phyloP scores from a whole-genome alignment of 306 rosid species.

The Sindora glabra region DNA sequence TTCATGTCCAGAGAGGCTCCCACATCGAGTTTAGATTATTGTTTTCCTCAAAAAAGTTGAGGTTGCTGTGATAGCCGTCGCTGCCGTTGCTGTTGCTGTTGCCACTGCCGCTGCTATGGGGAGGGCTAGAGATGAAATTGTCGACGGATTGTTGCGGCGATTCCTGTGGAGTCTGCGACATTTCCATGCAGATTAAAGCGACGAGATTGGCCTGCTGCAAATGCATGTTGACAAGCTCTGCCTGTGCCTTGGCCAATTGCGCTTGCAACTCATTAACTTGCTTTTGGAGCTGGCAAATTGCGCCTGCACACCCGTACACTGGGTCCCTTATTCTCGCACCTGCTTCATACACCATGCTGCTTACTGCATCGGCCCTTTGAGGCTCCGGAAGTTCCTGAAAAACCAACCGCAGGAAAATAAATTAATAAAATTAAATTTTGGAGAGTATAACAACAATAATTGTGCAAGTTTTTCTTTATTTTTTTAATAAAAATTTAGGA shows the following conservation, averaged over 20 bases:
- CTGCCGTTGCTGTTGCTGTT: constrained; percentile 26
- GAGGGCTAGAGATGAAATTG: constrained; percentile 27
- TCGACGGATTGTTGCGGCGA: constrained; percentile 47
- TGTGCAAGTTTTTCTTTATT: no score
- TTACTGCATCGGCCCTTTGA: constrained; percentile 90
- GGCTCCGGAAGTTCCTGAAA: constrained; percentile 80
- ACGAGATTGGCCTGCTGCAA: constrained; percentile 75
- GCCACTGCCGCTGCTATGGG: constrained; percentile 6
- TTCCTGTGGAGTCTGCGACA: constrained; percentile 44
- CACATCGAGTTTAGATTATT: constrained; percentile 34
- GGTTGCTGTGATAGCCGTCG: constrained; percentile 25
- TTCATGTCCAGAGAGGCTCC: constrained; percentile 80
- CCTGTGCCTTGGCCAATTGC: constrained; percentile 86
- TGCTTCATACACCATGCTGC: constrained; percentile 95
- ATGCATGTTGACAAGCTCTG: constrained; percentile 72
- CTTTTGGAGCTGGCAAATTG: constrained; percentile 75
- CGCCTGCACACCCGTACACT: constrained; percentile 81
- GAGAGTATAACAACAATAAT: no score
- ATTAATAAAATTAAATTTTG: neutral
- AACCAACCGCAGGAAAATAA: neutral
- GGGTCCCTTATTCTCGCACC: constrained; percentile 90
- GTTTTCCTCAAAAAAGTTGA: constrained; percentile 49
- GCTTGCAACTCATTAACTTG: constrained; percentile 82
- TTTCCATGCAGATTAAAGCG: constrained; percentile 70
- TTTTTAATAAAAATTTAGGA: no score